These are phyloP conservation scores for Ophiosphaerella herpotricha DNA, from an alignment of 2,329 filamentous ascomycete species.

Conservation along the genomic window DNA sequence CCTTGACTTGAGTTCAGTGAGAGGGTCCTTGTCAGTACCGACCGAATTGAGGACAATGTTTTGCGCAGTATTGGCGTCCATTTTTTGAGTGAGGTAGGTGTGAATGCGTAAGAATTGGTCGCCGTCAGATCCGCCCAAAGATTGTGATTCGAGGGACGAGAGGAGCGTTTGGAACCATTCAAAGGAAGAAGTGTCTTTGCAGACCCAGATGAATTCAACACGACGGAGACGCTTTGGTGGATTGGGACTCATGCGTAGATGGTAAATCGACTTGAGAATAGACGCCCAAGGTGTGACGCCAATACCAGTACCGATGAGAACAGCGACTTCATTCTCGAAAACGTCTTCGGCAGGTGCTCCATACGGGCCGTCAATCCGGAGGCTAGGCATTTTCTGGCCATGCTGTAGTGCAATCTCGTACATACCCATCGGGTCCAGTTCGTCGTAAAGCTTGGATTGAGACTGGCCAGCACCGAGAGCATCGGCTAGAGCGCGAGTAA, in stretches of 20 bases:
- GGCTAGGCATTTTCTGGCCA: constrained; percentile 85
- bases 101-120: constrained; percentile 96
- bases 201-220: constrained; percentile 99
- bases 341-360: constrained; percentile 97
- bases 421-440: constrained; percentile 91
- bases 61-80: constrained; percentile 89
- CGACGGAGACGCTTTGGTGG: constrained; percentile 85
- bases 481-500: constrained; percentile 90
- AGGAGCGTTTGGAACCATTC: constrained; percentile 98
- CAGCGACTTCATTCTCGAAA: constrained; percentile 88
- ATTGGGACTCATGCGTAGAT: constrained; percentile 87
- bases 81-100: constrained; percentile 92
- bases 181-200: constrained; percentile 92
- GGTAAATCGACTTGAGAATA: constrained; percentile 97
- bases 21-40: constrained; percentile 81
- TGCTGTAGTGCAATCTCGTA: constrained; percentile 96
- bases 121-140: constrained; percentile 63
- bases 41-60: constrained; percentile 98
- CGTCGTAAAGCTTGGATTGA: constrained; percentile 87
- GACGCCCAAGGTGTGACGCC: constrained; percentile 86
- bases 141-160: constrained; percentile 87
- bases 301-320: constrained; percentile 84
- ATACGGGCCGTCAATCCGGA: constrained; percentile 94
- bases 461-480: constrained; percentile 88
- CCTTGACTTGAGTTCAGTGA: constrained; percentile 85